A percentile compares a stretch with the other conserved stretches of the same genome.
These are phyloP conservation scores for Diaporthe velutina DNA, from an alignment of 2,329 filamentous ascomycete species.

Conservation along the genomic window DNA sequence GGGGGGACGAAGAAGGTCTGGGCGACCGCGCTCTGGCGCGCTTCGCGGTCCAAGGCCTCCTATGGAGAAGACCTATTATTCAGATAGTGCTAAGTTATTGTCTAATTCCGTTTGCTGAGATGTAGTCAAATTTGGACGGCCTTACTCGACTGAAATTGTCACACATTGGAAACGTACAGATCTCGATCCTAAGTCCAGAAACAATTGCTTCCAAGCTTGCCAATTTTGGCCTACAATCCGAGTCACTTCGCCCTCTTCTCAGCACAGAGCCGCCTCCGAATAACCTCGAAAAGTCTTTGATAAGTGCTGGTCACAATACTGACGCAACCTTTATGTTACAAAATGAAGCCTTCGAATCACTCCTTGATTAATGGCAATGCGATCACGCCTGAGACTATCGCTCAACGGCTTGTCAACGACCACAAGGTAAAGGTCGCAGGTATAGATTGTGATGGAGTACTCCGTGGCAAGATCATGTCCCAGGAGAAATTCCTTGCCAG, in stretches of 20 bases:
- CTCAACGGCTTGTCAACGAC: not conserved
- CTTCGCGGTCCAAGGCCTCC: too few relatives aligned
- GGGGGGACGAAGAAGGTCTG: too few relatives aligned
- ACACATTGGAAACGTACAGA: not conserved
- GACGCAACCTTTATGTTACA: not conserved
- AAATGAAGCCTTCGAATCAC: not conserved
- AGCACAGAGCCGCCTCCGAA: rapidly evolving
- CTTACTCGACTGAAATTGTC: not conserved
- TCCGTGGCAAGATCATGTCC: not conserved
- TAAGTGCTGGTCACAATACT: not conserved
- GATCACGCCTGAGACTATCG: not conserved
- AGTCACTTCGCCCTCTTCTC: not conserved
- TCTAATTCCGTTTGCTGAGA: too few relatives aligned
- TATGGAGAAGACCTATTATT: too few relatives aligned
- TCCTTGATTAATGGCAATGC: not conserved
- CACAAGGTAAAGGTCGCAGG: not conserved
- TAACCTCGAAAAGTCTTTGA: not conserved
- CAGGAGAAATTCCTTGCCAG: not conserved
- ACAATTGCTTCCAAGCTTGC: not conserved
- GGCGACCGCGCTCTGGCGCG: not conserved
- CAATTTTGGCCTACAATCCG: not conserved
- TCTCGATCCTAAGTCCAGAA: not conserved
- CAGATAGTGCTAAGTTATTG: too few relatives aligned
- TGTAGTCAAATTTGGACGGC: too few relatives aligned
- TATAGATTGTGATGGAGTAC: not conserved